phyloP scores from a whole-genome alignment of 805 yeast species.

The Yamadazyma philogaea region DNA sequence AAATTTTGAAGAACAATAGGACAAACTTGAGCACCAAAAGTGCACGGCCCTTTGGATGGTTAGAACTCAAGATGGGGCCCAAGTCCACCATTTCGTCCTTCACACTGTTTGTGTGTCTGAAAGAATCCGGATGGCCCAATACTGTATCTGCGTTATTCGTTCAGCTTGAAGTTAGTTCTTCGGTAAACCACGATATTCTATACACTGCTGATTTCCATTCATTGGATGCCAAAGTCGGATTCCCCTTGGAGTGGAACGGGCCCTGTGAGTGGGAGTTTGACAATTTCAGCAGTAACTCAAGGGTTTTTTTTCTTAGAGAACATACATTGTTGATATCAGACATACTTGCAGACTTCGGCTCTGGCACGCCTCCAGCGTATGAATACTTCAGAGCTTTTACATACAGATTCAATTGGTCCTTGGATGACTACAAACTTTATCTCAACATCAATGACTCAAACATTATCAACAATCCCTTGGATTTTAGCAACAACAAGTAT shows the following conservation, averaged over 20 bases:
- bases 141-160: constrained; percentile 43
- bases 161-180: constrained; percentile 65
- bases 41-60: constrained; percentile 84
- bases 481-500: constrained; percentile 74
- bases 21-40: constrained; percentile 2
- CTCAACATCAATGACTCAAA: constrained; percentile 84
- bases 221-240: constrained; percentile 55
- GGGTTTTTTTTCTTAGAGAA: constrained; percentile 71
- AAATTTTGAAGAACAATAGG: constrained; percentile 17
- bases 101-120: constrained; percentile 52
- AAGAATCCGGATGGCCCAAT: constrained; percentile 54
- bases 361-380: constrained; percentile 70
- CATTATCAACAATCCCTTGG: constrained; percentile 85
- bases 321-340: constrained; percentile 76
- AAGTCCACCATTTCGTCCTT: constrained; percentile 49
- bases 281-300: constrained; percentile 49
- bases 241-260: constrained; percentile 84
- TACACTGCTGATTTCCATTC: constrained; percentile 59
- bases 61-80: constrained; percentile 62
- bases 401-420: constrained; percentile 59
- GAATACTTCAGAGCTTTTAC: constrained; percentile 72
- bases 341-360: constrained; percentile 67
- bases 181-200: constrained; percentile 84
- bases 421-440: constrained; percentile 55
- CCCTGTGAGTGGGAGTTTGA: constrained; percentile 64